Evolutionary conservation across 1,139 yeast species (phyloP).

Genomic region (Scheffersomyces titani): DNA sequence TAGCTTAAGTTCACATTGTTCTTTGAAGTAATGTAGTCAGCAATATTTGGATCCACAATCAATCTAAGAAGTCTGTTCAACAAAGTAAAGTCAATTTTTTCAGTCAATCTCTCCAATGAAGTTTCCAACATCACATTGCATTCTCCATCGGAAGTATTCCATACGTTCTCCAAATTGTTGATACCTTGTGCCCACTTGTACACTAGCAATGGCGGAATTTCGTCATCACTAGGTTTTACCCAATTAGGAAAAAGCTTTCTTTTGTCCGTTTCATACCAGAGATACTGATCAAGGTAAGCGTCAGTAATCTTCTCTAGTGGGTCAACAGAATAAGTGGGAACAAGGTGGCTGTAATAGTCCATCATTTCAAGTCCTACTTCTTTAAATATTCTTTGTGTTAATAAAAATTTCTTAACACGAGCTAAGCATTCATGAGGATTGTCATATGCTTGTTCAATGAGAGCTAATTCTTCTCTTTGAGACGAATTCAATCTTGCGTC

Average conservation of each 20-base stretch:
- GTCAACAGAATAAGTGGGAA: conserved; percentile 86
- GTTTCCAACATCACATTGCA: conserved; percentile 85
- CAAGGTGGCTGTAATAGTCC: conserved; percentile 83
- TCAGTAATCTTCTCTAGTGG: conserved; percentile 95
- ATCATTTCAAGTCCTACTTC: conserved; percentile 88
- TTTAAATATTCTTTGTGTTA: conserved; percentile 90
- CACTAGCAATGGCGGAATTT: conserved; percentile 86
- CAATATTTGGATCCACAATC: conserved; percentile 86
- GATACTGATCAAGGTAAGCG: conserved; percentile 91
- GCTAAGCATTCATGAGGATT: conserved; percentile 92
- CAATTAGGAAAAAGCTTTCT: conserved; percentile 90
- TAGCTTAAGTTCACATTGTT: conserved; percentile 80
- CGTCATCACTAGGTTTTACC: conserved; percentile 94
- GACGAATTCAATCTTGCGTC: conserved; percentile 81
- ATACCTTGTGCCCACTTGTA: conserved; percentile 97
- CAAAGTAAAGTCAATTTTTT: conserved; percentile 84
- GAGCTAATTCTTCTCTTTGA: conserved; percentile 89
- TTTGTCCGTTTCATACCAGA: conserved; percentile 95
- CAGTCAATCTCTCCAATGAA: conserved; percentile 67
- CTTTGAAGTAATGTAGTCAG: conserved; percentile 92
- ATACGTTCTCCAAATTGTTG: conserved; percentile 72
- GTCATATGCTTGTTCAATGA: conserved; percentile 95
- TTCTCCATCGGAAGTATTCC: conserved; percentile 78
- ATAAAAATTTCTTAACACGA: conserved; percentile 75
- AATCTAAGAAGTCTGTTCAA: conserved; percentile 78